Conservation (phyloP, 345 rosid species). For the Gynandropsis gynandra region DNA sequence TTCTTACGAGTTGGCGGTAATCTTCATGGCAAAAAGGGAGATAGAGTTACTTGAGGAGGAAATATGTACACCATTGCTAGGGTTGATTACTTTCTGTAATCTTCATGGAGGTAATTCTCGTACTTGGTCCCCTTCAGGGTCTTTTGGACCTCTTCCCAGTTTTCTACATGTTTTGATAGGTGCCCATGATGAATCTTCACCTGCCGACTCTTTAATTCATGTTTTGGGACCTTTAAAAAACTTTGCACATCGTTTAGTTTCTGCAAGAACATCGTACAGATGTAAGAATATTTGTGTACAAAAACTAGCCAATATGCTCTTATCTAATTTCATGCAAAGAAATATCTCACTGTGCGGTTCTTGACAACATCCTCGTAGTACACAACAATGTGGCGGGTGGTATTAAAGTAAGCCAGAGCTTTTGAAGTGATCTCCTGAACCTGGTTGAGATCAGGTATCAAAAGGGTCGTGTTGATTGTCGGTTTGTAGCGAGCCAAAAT, state of each 20-base stretch:
- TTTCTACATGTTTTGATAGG: conserved; percentile 54
- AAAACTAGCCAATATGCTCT: not conserved
- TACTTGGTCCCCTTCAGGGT: conserved; percentile 60
- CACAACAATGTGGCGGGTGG: conserved; percentile 64
- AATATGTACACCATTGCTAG: no score
- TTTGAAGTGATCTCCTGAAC: conserved; percentile 59
- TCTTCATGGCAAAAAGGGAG: no score
- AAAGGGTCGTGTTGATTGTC: conserved; percentile 49
- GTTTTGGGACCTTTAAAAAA: conserved; percentile 78
- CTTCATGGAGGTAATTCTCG: conserved; percentile 46
- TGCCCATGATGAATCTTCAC: conserved; percentile 91
- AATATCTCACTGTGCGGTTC: conserved; percentile 63
- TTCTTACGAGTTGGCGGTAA: no score
- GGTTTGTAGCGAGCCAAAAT: conserved; percentile 92
- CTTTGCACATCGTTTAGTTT: conserved; percentile 66
- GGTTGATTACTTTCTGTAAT: conserved; percentile 39
- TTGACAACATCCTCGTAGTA: conserved; percentile 88
- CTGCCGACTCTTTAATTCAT: conserved; percentile 69
- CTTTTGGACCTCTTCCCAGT: conserved; percentile 67
- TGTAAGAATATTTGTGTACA: not conserved
- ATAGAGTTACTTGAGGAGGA: no score
- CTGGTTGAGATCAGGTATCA: conserved; percentile 55
- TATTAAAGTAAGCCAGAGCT: conserved; percentile 77
- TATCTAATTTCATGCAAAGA: not conserved
- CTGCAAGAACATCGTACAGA: conserved; percentile 30